These are phyloP conservation scores for Paramecium sonneborni DNA, from an alignment of 73 alveolate genomes.

Conservation along the genomic window DNA sequence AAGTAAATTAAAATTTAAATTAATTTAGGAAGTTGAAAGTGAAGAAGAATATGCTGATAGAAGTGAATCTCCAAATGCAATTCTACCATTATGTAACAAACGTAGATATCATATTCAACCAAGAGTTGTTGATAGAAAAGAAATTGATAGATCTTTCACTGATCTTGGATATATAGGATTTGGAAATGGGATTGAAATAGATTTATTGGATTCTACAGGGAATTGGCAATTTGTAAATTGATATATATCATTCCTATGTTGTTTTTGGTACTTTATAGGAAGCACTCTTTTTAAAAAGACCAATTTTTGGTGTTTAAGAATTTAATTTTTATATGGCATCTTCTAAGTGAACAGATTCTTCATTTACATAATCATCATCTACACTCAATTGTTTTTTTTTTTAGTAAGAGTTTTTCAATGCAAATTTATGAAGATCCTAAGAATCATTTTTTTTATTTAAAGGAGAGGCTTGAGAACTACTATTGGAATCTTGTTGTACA, in stretches of 20 bases:
- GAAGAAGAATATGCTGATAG: conserved; percentile 50
- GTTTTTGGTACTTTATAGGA: conserved; percentile 28
- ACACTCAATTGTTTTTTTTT: neutral
- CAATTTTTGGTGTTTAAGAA: conserved; percentile 21
- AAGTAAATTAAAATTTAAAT: neutral
- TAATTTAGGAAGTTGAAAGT: neutral
- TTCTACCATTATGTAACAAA: neutral
- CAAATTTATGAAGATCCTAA: conserved; percentile 8
- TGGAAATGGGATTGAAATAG: conserved; percentile 49
- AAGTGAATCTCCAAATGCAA: conserved; percentile 3
- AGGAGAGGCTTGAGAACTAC: neutral
- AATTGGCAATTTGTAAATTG: conserved; percentile 53
- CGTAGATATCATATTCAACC: conserved; percentile 5
- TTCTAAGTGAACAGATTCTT: neutral
- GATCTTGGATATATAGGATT: conserved; percentile 50
- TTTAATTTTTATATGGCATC: neutral
- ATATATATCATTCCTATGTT: conserved; percentile 35
- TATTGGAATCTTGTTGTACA: neutral
- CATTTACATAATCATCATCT: conserved; percentile 25
- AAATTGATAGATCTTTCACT: conserved; percentile 43
- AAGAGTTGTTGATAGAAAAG: conserved; percentile 20
- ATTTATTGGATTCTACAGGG: conserved; percentile 23
- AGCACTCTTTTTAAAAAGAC: neutral
- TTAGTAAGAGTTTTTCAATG: neutral
- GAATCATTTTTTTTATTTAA: neutral